Evolutionary conservation across 2,329 filamentous ascomycete species (phyloP), one percentile per base, ranked within the genome.

Genomic region (Fusarium hostae): DNA sequence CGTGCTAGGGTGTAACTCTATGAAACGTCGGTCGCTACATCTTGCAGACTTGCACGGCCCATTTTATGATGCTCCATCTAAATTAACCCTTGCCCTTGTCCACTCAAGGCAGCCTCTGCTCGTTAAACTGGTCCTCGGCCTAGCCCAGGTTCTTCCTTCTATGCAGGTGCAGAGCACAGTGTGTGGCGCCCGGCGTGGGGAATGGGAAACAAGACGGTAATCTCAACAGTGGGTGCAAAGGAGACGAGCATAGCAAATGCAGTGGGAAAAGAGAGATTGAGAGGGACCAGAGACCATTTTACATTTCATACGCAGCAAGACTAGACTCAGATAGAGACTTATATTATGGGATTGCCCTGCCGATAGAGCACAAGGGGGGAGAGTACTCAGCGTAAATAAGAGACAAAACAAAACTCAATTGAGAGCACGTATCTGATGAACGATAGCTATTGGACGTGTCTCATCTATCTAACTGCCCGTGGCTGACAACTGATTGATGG

Each of bases 171-270:
- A 74, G 58, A 63, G 75, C 72, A 75, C 72, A 72, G 75, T 75
- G 72, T 66, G 72, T 73, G 72, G 73, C 59, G 55, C 48, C 35
- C 48, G 68, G 55, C 72, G 73, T 77, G 75, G 75, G 75, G 75
- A 77, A 77, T 77, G 75, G 75, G 75, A 75, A 77, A 77, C 75
- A 77, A 77, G 68, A 77, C 75, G 68, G 68, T 75, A 77, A 77
- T 77, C 75, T 77, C 73, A 65, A 22, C 59, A 71, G 66, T 71
- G 70, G 62, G 60, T 47, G 69, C 57, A 41, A 67, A 51, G 65
- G 52, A 45, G 68, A 57, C 26, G 60, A 59, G 57, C 51, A 59
- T 41, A 67, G 47, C 55, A 59, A 43, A 22, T 56, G 44, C 47
- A 57, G 34, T 45, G 39, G 60, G 22, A 28, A 57, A 69, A 54